Evolutionary conservation across 1,284 basidiomycete species (phyloP), one percentile per base, ranked within the genome.

Genomic region (Microbotryomycetes sp.): DNA sequence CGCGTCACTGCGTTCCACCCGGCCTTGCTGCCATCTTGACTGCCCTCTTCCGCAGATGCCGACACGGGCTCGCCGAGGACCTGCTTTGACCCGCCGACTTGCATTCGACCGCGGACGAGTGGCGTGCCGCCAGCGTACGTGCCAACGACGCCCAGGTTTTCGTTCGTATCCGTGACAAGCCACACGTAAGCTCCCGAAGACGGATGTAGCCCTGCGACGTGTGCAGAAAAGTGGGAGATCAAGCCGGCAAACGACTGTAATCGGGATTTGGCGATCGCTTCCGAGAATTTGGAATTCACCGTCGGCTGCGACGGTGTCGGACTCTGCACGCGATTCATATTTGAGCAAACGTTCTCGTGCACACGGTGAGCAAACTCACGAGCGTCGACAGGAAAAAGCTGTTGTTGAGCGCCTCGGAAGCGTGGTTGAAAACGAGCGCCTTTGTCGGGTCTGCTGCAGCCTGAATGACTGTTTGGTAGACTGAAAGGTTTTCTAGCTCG

Each of bases 61-160:
- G 64, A 65, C 47, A 64, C 45, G 35, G 64, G n/a, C 54, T 65
- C 66, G 16, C 61, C 61, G 18, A 68, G 53, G 15, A 65, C 55
- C 24, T 54, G 4, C 3, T 52, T 57, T 18, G 27, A 21, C 4
- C 45, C 27, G 2, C 41, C 52, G 29, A 61, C 60, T 67, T 78
- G 77, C 53, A 70, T 59, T 31, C 76, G 67, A 60, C 73, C 72
- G 27, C 77, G 76, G 64, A 94, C 82, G 69, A 98, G 85, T 21
- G 97, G 80, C 0, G 93, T 94, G 13, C 92, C 92, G 0, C 90
- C 81, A 5, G 89, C 93, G 72, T 90, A 91, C 0, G 94, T 96
- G 18, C 88, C 86, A 45, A 89, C 76, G 61, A 91, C 81, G 24
- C 83, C 89, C 35, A 89, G 81, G 59, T 74, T 79, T 15, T 83